Base-by-base conservation (phyloP, 768 basidiomycete species). In the Paxillus involutus region DNA sequence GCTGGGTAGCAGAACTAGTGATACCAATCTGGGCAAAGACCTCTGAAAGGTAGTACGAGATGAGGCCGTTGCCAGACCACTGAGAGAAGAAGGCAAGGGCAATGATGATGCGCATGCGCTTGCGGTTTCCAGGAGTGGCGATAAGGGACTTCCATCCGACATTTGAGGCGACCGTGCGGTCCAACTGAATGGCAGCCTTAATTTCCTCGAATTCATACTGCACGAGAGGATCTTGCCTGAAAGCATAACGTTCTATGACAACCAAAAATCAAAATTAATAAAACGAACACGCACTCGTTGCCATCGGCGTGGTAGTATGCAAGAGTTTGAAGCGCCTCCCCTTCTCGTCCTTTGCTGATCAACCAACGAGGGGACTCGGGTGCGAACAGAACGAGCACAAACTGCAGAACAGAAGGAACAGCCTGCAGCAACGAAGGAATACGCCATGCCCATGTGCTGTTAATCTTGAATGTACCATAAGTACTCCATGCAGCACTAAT, bases 321-420 rank as follows among this genome's bases (percentile, higher is more conserved):
- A 19, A 95, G 77, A 16, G 78, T 79, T n/a, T 75, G 63, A 42
- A 88, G 71, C 2, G 91, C 94, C 65, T 89, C 75, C 0, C 75
- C 80, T 12, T 89, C 81, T 51, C 79, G 80, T 19, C 91, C 91
- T 69, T 88, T 89, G 72, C 77, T 83, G 63, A 94, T 67, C 58
- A 94, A 73, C 81, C 80, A 95, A 79, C 91, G 84, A 44, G 94
- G 94, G 1, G 87, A 89, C 69, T 95, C 93, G 33, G 91, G 91
- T 10, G 75, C 77, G 70, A 89, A 85, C 67, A 78, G 82, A 59
- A 94, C 73, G 39, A 94, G 67, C 58, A 59, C 48, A 51, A 94
- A 65, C 67, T 93, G 89, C 45, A 86, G 51, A 53, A 88, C 53
- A 4, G 90, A 83, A 3, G 89, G 89, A 41, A 86, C 64, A 48